Evolutionary conservation across 1,284 basidiomycete species (phyloP).

Genomic region (Bjerkandera adusta): DNA sequence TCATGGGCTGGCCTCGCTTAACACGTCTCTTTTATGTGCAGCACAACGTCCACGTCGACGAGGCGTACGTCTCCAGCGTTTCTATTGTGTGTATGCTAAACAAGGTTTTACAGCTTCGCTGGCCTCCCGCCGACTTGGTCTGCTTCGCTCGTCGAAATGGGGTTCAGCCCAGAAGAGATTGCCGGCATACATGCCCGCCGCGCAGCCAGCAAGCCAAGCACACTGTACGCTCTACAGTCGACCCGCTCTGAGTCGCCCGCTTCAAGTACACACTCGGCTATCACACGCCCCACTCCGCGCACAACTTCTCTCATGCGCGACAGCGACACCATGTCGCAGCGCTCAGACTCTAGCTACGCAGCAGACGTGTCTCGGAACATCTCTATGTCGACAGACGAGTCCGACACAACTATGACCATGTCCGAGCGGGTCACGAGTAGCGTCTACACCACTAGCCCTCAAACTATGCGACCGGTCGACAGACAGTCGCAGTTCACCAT

Average conservation of each 20-base stretch:
- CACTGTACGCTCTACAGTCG: conserved; percentile 25
- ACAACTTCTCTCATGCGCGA: conserved; percentile 19
- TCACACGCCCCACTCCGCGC: conserved; percentile 13
- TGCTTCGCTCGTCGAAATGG: conserved; percentile 52
- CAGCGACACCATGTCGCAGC: conserved; percentile 20
- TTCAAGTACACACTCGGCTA: conserved; percentile 15
- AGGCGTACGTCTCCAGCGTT: conserved; percentile 45
- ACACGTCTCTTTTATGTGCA: conserved; percentile 27
- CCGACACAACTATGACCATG: conserved; percentile 18
- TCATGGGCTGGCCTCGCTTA: too few relatives aligned
- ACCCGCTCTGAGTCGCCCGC: conserved; percentile 19
- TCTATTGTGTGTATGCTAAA: conserved; percentile 10
- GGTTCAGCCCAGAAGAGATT: conserved; percentile 68
- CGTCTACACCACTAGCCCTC: conserved; percentile 3
- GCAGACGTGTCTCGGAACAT: conserved; percentile 22
- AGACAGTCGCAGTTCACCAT: not conserved
- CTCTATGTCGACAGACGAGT: conserved; percentile 18
- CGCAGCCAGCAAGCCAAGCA: conserved; percentile 36
- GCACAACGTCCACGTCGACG: conserved; percentile 81
- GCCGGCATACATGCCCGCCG: conserved; percentile 55
- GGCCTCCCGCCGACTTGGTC: conserved; percentile 77
- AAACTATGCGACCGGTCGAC: too few relatives aligned
- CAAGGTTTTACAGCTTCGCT: conserved; percentile 44
- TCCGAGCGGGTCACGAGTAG: conserved; percentile 3
- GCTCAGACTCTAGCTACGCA: conserved; percentile 14